These are phyloP conservation scores for Populus alba DNA, from an alignment of 345 rosid genomes.

Conservation along the genomic window DNA sequence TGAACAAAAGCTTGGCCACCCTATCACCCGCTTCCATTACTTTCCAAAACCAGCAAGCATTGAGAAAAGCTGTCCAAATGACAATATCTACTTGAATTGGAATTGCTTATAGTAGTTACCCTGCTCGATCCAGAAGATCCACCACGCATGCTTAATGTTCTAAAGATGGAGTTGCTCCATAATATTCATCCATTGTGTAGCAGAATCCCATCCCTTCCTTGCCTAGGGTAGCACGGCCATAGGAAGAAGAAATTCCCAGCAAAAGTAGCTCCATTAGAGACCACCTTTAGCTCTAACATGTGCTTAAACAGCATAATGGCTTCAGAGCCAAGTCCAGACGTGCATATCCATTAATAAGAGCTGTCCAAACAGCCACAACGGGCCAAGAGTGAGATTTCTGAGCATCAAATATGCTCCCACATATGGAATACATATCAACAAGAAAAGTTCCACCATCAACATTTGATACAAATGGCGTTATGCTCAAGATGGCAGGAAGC, in stretches of 20 bases:
- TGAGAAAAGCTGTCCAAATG: constrained; percentile 57
- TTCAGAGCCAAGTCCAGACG: constrained; percentile 49
- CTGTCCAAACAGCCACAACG: constrained; percentile 58
- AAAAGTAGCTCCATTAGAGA: constrained; percentile 53
- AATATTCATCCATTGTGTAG: constrained; percentile 33
- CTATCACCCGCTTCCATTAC: constrained; percentile 54
- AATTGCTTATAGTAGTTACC: constrained; percentile 47
- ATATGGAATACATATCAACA: constrained; percentile 62
- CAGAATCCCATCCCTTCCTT: constrained; percentile 45
- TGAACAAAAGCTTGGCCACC: constrained; percentile 44
- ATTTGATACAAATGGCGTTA: constrained; percentile 44
- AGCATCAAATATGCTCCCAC: constrained; percentile 54
- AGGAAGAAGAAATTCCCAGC: constrained; percentile 51
- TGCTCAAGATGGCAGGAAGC: constrained; percentile 48
- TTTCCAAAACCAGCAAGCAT: constrained; percentile 50
- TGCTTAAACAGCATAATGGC: constrained; percentile 41
- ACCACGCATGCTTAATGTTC: constrained; percentile 58
- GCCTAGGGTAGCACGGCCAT: constrained; percentile 46
- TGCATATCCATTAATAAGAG: constrained; percentile 56
- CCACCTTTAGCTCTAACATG: constrained; percentile 39
- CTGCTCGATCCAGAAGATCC: constrained; percentile 57
- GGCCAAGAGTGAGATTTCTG: constrained; percentile 38
- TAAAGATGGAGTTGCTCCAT: constrained; percentile 33
- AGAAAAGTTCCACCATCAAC: constrained; percentile 57
- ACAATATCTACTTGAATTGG: constrained; percentile 52